These are phyloP conservation scores for Albophoma yamanashiensis DNA, from an alignment of 2,329 filamentous ascomycete species.

Conservation along the genomic window DNA sequence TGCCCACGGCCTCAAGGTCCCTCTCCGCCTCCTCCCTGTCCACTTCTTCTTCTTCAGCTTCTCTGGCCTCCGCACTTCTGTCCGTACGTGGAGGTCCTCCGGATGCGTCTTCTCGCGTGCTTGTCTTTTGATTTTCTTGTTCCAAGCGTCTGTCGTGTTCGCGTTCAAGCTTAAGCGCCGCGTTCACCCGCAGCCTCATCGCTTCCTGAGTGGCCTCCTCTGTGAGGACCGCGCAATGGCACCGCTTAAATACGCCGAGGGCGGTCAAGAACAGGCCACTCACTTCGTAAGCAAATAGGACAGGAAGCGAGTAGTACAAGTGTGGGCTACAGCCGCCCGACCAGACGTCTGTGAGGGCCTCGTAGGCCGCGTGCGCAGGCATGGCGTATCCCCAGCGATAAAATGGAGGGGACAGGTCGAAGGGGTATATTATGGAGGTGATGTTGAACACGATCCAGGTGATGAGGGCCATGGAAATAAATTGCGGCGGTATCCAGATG, in stretches of 20 bases:
- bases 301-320: constrained; percentile 7
- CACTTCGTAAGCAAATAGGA: constrained; percentile 11
- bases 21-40: constrained; percentile 1
- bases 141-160: not conserved
- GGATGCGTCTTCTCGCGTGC: not conserved
- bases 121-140: not conserved
- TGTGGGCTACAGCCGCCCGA: constrained; percentile 11
- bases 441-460: constrained; percentile 10
- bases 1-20: constrained; percentile 1
- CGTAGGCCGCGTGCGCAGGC: constrained; percentile 9
- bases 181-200: constrained; percentile 4
- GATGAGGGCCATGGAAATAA: constrained; percentile 10
- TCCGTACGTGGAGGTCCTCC: not conserved
- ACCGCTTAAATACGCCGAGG: constrained; percentile 7
- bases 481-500: constrained; percentile 10
- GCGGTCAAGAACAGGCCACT: constrained; percentile 3
- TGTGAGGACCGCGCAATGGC: constrained; percentile 5
- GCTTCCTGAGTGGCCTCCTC: constrained; percentile 7
- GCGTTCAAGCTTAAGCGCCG: constrained; percentile 3
- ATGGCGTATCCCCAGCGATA: constrained; percentile 9
- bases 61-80: not conserved
- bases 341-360: constrained; percentile 9
- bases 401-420: constrained; percentile 7
- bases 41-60: not conserved
- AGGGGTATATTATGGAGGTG: constrained; percentile 9